A percentile compares a stretch with the other conserved stretches of the same genome.
phyloP scores from a whole-genome alignment of 2,329 filamentous ascomycete species.

The Exophiala mesophila region DNA sequence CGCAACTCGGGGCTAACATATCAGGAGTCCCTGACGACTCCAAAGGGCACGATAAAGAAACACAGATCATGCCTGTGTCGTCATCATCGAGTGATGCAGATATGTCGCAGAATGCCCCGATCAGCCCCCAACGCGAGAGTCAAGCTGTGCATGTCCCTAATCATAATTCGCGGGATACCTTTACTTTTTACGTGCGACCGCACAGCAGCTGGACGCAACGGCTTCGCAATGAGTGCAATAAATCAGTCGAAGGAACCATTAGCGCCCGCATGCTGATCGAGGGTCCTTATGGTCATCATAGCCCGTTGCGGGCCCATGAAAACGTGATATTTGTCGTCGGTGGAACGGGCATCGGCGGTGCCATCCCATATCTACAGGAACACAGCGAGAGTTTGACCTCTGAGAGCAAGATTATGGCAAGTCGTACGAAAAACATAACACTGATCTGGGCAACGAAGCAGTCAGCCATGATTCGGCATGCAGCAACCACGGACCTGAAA shows the following conservation, averaged over 20 bases:
- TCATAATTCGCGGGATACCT: constrained; percentile 26
- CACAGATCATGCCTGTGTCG: background rate
- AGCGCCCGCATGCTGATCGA: constrained; percentile 42
- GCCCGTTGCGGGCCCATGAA: constrained; percentile 42
- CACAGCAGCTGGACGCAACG: constrained; percentile 48
- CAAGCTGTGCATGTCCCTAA: background rate
- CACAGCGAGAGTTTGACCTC: constrained; percentile 17
- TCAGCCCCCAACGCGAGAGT: background rate
- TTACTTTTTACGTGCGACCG: constrained; percentile 48
- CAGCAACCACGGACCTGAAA: constrained; percentile 28
- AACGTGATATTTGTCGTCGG: constrained; percentile 48
- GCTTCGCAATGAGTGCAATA: constrained; percentile 29
- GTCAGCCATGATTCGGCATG: constrained; percentile 28
- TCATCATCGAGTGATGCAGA: constrained; percentile 1
- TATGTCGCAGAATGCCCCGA: background rate
- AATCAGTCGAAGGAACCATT: background rate
- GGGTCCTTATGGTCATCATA: constrained; percentile 45
- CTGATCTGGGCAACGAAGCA: constrained; percentile 34
- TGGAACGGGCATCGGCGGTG: constrained; percentile 37
- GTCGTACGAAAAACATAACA: constrained; percentile 28
- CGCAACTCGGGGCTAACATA: background rate
- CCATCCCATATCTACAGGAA: constrained; percentile 39
- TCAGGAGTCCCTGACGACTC: background rate
- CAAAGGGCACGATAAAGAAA: background rate
- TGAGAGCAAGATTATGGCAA: constrained; percentile 4